These are phyloP conservation scores for Clavaria fumosa DNA, from an alignment of 768 basidiomycete species.

Conservation along the genomic window DNA sequence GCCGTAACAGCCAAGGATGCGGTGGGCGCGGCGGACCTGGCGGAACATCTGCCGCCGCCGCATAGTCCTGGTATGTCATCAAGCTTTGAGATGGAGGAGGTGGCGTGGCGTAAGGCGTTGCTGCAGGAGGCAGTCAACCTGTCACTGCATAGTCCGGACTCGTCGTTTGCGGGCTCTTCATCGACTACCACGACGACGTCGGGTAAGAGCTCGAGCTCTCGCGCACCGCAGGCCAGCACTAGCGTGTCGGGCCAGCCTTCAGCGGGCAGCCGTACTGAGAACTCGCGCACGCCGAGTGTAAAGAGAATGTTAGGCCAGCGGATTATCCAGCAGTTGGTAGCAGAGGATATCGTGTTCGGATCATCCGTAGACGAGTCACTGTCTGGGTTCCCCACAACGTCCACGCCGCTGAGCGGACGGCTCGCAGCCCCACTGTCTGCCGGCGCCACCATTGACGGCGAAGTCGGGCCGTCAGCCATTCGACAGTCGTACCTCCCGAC, in stretches of 20 bases:
- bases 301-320: conserved; percentile 25
- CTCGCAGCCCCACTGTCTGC: no score
- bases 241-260: not conserved
- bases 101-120: conserved; percentile 57
- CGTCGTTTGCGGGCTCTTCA: conserved; percentile 27
- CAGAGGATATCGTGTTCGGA: conserved; percentile 8
- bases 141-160: conserved; percentile 42
- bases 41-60: conserved; percentile 56
- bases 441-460: no score
- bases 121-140: conserved; percentile 67
- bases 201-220: no score
- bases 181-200: conserved; percentile 3
- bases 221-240: no score
- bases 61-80: conserved; percentile 47
- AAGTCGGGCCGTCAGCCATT: conserved; percentile 13
- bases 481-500: conserved; percentile 29
- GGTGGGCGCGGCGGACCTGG: conserved; percentile 58
- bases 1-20: conserved; percentile 64
- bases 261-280: not conserved
- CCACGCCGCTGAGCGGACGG: no score
- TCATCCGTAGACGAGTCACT: no score
- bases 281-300: not conserved
- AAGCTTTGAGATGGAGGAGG: conserved; percentile 38
- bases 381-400: no score
- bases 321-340: conserved; percentile 23